These are phyloP conservation scores for Plectosphaerella cucumerina DNA, from an alignment of 2,329 filamentous ascomycete genomes.

Conservation along the genomic window DNA sequence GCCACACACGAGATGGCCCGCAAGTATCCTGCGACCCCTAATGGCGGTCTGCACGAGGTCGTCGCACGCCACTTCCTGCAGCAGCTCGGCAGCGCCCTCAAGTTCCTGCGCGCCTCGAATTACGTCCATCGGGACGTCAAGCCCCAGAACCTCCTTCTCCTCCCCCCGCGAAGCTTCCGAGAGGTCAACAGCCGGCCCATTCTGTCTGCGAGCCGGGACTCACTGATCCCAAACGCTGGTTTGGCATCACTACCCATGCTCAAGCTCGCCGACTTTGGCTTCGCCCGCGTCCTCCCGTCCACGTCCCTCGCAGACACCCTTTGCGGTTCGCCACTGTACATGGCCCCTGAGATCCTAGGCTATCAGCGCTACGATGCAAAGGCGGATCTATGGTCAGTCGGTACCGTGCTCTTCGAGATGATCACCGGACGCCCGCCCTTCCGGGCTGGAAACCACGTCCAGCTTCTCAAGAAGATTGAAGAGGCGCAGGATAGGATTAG, in stretches of 20 bases:
- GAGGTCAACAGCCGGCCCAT: slow-evolving; percentile 62
- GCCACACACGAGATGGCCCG: slow-evolving; percentile 85
- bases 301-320: slow-evolving; percentile 93
- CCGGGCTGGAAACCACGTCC: slow-evolving; percentile 88
- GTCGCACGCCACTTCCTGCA: slow-evolving; percentile 93
- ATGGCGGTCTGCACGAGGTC: slow-evolving; percentile 93
- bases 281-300: slow-evolving; percentile 84
- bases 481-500: slow-evolving; percentile 79
- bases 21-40: slow-evolving; percentile 82
- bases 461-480: slow-evolving; percentile 88
- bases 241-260: slow-evolving; percentile 87
- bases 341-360: slow-evolving; percentile 95
- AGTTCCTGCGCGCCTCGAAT: slow-evolving; percentile 80
- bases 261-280: slow-evolving; percentile 98
- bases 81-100: slow-evolving; percentile 85
- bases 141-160: slow-evolving; percentile 88
- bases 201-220: slow-evolving; percentile 72
- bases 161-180: slow-evolving; percentile 73
- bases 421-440: slow-evolving; percentile 87
- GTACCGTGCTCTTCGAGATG: slow-evolving; percentile 95
- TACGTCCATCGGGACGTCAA: slow-evolving; percentile 97
- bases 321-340: slow-evolving; percentile 94
- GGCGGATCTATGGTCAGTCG: slow-evolving; percentile 95
- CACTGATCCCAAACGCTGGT: slow-evolving; percentile 75
- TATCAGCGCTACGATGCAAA: slow-evolving; percentile 98